A percentile compares a stretch with the other conserved stretches of the same genome.
These are phyloP conservation scores for Pachysandra terminalis DNA, from an alignment of 164 flowering plant species.

Conservation along the genomic window DNA sequence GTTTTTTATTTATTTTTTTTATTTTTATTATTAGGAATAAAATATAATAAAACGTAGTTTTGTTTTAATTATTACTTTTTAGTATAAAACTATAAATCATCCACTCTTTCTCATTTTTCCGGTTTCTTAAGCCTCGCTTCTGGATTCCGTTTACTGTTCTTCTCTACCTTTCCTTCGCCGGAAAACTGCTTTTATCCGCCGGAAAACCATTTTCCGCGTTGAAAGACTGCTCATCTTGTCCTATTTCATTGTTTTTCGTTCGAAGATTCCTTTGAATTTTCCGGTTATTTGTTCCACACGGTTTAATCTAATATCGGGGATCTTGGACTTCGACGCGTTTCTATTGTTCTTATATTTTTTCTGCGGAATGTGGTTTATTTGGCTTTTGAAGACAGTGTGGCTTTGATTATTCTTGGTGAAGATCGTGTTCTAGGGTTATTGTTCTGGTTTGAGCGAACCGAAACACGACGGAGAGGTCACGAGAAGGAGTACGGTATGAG, in stretches of 20 bases:
- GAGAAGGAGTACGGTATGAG: constrained; percentile 57
- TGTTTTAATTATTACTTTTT: not conserved
- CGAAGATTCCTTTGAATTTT: not conserved
- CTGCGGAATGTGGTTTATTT: constrained; percentile 61
- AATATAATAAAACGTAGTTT: no score
- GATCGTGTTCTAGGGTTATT: constrained; percentile 47
- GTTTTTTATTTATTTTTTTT: constrained; percentile 27
- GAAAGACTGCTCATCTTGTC: constrained; percentile 13
- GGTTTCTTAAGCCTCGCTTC: constrained; percentile 32
- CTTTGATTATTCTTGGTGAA: constrained; percentile 19
- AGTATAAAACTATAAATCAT: constrained; percentile 54
- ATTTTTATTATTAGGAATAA: not conserved
- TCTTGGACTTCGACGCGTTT: constrained; percentile 25
- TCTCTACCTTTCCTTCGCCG: constrained; percentile 24
- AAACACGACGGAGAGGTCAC: constrained; percentile 38
- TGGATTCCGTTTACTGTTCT: constrained; percentile 20
- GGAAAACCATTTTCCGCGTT: no score
- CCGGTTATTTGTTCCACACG: not conserved
- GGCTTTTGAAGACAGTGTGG: constrained; percentile 7
- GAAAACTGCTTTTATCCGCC: constrained; percentile 28
- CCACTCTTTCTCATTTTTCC: constrained; percentile 32
- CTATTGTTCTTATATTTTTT: constrained; percentile 1
- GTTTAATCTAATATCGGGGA: constrained; percentile 17
- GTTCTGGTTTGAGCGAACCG: constrained; percentile 10
- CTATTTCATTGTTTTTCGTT: not conserved